phyloP scores from a whole-genome alignment of 352 stramenopile genomes.

The Plasmopara muralis region DNA sequence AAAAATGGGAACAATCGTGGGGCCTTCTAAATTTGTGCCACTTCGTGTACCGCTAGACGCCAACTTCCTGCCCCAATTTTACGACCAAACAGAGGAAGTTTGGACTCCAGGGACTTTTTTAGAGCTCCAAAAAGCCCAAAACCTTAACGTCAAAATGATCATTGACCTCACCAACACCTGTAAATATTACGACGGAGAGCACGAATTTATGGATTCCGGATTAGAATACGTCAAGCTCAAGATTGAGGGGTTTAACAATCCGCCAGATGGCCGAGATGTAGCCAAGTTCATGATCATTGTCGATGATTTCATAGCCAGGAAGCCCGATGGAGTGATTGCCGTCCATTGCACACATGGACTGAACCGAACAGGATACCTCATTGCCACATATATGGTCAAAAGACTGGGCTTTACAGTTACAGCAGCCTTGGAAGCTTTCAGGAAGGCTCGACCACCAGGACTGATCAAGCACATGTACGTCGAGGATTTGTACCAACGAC shows the following conservation, averaged over 20 bases:
- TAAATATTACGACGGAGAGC: constrained; percentile 72
- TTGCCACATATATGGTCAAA: constrained; percentile 69
- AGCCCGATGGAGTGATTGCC: constrained; percentile 41
- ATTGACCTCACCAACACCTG: constrained; percentile 81
- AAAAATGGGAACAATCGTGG: constrained; percentile 61
- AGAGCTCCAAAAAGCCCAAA: constrained; percentile 27
- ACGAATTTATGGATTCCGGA: constrained; percentile 35
- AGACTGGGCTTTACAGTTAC: constrained; percentile 38
- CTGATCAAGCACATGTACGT: constrained; percentile 84
- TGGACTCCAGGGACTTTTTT: constrained; percentile 62
- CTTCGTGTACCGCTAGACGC: constrained; percentile 67
- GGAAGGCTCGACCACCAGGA: constrained; percentile 48
- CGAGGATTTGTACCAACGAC: constrained; percentile 52
- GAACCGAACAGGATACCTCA: constrained; percentile 71
- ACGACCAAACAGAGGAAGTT: constrained; percentile 25
- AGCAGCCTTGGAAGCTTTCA: constrained; percentile 61
- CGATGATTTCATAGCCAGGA: constrained; percentile 42
- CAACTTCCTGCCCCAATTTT: constrained; percentile 48
- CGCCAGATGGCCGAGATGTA: constrained; percentile 43
- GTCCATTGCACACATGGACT: constrained; percentile 79
- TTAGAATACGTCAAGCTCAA: constrained; percentile 73
- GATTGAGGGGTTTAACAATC: constrained; percentile 65
- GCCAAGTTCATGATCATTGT: constrained; percentile 56
- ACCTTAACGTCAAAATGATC: constrained; percentile 52
- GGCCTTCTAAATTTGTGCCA: constrained; percentile 47